These are phyloP conservation scores for Anthracocystis walkeri DNA, from an alignment of 1,284 basidiomycete genomes.

Conservation along the genomic window DNA sequence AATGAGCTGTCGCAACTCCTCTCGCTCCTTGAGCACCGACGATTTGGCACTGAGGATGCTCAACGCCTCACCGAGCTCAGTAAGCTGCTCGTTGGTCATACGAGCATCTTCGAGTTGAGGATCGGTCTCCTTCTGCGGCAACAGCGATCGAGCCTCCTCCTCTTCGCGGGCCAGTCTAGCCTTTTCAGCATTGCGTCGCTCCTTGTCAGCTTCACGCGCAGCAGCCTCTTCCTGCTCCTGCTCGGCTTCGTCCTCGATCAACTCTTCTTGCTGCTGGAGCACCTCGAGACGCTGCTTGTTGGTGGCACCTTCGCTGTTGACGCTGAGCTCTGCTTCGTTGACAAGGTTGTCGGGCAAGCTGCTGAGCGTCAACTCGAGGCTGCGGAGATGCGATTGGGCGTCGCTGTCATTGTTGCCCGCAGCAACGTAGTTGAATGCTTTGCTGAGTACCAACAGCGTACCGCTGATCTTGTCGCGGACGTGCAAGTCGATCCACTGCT, in stretches of 20 bases:
- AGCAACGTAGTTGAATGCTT: conserved; percentile 86
- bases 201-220: conserved; percentile 84
- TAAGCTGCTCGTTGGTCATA: conserved; percentile 96
- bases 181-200: conserved; percentile 76
- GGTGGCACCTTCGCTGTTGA: conserved; percentile 89
- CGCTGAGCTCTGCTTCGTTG: conserved; percentile 95
- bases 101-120: conserved; percentile 75
- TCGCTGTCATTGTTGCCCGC: conserved; percentile 42
- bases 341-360: conserved; percentile 94
- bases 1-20: conserved; percentile 88
- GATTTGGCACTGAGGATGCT: conserved; percentile 92
- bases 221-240: conserved; percentile 94
- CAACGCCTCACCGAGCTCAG: conserved; percentile 91
- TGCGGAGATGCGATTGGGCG: conserved; percentile 75
- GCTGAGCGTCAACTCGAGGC: conserved; percentile 89
- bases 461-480: conserved; percentile 86
- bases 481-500: conserved; percentile 94
- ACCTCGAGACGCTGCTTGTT: conserved; percentile 99
- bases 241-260: conserved; percentile 98
- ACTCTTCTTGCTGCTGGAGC: conserved; percentile 96
- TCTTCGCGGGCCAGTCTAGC: conserved; percentile 57
- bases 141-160: conserved; percentile 57
- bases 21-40: conserved; percentile 94
- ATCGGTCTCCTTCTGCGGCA: conserved; percentile 58
- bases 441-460: conserved; percentile 88